Evolutionary conservation across 2,329 filamentous ascomycete genomes (phyloP).

Genomic region (Ceratocystiopsis brevicomis): DNA sequence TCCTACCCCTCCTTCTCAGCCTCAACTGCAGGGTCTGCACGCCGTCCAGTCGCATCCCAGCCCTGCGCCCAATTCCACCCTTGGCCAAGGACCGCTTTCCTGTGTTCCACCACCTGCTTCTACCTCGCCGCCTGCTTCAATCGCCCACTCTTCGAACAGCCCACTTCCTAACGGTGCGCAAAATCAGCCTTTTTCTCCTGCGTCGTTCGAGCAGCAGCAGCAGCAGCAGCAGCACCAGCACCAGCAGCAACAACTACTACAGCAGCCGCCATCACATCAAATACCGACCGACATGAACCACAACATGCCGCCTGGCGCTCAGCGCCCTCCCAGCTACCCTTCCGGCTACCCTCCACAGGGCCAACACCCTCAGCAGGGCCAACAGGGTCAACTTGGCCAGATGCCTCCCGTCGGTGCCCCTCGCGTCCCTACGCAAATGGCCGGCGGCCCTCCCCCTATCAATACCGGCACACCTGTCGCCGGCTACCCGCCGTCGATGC

Average conservation of each 20-base stretch:
- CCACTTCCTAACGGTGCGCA: too few relatives aligned
- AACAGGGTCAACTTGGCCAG: too few relatives aligned
- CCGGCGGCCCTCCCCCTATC: slow-evolving; percentile 46
- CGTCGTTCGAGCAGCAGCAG: background rate
- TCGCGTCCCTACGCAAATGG: slow-evolving; percentile 40
- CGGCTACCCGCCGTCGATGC: slow-evolving; percentile 41
- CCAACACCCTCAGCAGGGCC: slow-evolving; percentile 17
- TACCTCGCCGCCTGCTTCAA: background rate
- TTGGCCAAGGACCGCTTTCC: background rate
- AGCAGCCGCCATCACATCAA: slow-evolving; percentile 11
- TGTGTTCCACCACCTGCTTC: background rate
- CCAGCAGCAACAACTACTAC: slow-evolving; percentile 8
- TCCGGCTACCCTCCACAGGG: slow-evolving; percentile 30
- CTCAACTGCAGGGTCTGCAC: too few relatives aligned
- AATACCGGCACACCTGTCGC: slow-evolving; percentile 41
- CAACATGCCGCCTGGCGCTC: slow-evolving; percentile 26
- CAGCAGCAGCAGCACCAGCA: background rate
- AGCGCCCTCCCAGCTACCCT: slow-evolving; percentile 45
- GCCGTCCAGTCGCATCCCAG: too few relatives aligned
- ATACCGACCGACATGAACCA: slow-evolving; percentile 44
- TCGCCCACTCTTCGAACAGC: background rate
- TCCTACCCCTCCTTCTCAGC: background rate
- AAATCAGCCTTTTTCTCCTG: too few relatives aligned
- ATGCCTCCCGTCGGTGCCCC: slow-evolving; percentile 17
- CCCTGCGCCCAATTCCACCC: too few relatives aligned